Conservation (phyloP, 129 eudicot species). For the Flaveria ramosissima region DNA sequence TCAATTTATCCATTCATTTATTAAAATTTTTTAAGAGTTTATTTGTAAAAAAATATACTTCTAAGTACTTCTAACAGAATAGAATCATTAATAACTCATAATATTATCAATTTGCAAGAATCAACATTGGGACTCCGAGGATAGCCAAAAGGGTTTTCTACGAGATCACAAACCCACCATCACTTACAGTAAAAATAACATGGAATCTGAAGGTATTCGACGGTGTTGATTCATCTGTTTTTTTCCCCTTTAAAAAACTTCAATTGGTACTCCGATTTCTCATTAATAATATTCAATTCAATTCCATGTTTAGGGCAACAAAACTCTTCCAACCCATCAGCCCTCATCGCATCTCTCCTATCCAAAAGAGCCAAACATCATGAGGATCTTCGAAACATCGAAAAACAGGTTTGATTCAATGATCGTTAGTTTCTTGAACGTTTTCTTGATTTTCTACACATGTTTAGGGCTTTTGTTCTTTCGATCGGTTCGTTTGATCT, state of each 20-base stretch:
- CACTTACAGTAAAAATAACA: constrained; percentile 29
- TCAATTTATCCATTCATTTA: too few species aligned
- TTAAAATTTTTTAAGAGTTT: too few species aligned
- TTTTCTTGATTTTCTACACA: not conserved
- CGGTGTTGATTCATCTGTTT: not conserved
- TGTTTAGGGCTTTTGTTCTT: not conserved
- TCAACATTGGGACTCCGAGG: not conserved
- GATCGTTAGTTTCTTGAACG: not conserved
- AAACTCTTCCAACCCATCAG: constrained; percentile 61
- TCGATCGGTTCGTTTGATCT: not conserved
- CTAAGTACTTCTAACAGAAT: too few species aligned
- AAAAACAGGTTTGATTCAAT: constrained; percentile 60
- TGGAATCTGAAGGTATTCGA: constrained; percentile 48
- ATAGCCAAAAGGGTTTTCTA: constrained; percentile 21
- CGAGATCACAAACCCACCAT: constrained; percentile 16
- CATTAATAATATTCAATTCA: constrained; percentile 21
- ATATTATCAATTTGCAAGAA: too few species aligned
- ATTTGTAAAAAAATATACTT: too few species aligned
- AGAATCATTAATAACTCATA: too few species aligned
- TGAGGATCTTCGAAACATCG: constrained; percentile 82
- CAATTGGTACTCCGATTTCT: not conserved
- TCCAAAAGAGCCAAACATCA: constrained; percentile 84
- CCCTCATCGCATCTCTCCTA: constrained; percentile 54
- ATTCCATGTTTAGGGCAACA: constrained; percentile 58
- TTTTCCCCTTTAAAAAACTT: constrained; percentile 10